phyloP scores from a whole-genome alignment of 805 yeast genomes.

The Tetrapisispora taiwanensis region DNA sequence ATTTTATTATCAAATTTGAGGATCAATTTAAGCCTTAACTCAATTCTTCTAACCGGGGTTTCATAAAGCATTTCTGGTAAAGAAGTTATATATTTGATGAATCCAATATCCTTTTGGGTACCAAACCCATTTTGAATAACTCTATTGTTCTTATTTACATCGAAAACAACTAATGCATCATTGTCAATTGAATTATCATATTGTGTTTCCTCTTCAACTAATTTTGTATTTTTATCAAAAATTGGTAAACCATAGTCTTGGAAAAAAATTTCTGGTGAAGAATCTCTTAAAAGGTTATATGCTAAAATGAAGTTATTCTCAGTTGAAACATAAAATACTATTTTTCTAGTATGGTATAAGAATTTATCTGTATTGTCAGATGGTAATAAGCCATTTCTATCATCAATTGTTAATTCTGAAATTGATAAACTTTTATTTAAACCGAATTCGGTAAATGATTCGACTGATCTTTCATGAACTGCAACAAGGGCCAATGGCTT shows the following conservation, averaged over 20 bases:
- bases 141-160: conserved; percentile 21
- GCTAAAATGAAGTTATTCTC: conserved; percentile 22
- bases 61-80: conserved; percentile 19
- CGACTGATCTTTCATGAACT: conserved; percentile 21
- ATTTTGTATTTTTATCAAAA: conserved; percentile 7
- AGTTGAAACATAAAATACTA: conserved; percentile 23
- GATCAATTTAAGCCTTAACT: conserved; percentile 25
- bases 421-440: conserved; percentile 14
- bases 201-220: conserved; percentile 12
- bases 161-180: conserved; percentile 27
- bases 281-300: conserved; percentile 21
- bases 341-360: conserved; percentile 13
- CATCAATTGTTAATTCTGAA: conserved; percentile 5
- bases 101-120: conserved; percentile 23
- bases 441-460: conserved; percentile 26
- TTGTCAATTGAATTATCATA: conserved; percentile 20
- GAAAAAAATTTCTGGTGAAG: conserved; percentile 14
- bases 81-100: conserved; percentile 18
- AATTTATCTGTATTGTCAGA: conserved; percentile 5
- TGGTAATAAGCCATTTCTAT: conserved; percentile 12
- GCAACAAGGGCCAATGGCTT: conserved; percentile 28
- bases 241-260: conserved; percentile 26
- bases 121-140: conserved; percentile 29
- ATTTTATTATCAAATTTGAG: conserved; percentile 27
- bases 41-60: conserved; percentile 24